phyloP scores from a whole-genome alignment of 805 yeast species.

The Lipomyces sp. region DNA sequence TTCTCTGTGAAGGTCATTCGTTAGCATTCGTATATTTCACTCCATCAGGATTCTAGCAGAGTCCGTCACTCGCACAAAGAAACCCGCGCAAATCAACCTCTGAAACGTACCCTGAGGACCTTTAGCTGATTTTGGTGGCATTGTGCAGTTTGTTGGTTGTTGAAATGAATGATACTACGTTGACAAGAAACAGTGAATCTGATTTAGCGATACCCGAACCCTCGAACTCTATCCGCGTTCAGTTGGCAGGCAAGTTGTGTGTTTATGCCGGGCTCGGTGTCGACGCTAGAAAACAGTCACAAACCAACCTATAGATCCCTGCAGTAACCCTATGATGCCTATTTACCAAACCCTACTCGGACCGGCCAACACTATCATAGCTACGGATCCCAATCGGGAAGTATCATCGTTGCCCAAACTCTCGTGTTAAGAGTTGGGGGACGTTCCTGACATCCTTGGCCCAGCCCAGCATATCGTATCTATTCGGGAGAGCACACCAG shows the following conservation, averaged over 20 bases:
- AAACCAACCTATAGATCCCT: too few species aligned
- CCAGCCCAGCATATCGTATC: too few species aligned
- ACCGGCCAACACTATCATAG: too few species aligned
- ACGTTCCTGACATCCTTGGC: too few species aligned
- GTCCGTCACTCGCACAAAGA: too few species aligned
- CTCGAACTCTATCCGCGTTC: slow-evolving; percentile 11
- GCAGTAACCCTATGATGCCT: too few species aligned
- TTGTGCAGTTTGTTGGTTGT: slow-evolving; percentile 7
- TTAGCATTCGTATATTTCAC: not conserved
- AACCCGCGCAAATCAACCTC: slow-evolving; percentile 1
- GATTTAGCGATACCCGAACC: slow-evolving; percentile 11
- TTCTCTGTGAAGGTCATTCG: slow-evolving; percentile 43
- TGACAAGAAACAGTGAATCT: not conserved
- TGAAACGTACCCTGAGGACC: slow-evolving; percentile 27
- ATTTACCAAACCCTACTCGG: too few species aligned
- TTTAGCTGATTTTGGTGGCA: slow-evolving; percentile 31
- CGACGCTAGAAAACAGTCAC: too few species aligned
- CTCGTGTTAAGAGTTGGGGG: too few species aligned
- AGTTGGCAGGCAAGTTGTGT: not conserved
- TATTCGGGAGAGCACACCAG: too few species aligned
- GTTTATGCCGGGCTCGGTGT: not conserved
- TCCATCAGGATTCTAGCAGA: not conserved
- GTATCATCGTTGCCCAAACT: too few species aligned
- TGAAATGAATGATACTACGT: not conserved
- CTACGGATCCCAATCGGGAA: too few species aligned